Evolutionary conservation across 805 yeast genomes (phyloP).

Genomic region (Zygoascus bituminiphila): DNA sequence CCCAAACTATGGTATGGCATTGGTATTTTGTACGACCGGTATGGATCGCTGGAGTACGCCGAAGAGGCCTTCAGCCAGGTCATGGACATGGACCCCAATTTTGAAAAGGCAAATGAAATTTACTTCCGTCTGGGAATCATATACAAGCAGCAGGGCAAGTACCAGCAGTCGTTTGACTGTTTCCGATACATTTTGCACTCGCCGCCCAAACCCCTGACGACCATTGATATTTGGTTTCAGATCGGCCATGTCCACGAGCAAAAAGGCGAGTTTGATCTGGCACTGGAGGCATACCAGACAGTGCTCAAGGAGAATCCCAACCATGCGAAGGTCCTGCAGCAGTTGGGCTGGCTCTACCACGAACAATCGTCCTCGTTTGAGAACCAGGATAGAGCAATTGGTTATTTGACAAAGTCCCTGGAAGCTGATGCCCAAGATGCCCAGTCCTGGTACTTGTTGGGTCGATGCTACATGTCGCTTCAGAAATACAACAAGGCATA

Average conservation of each 20-base stretch:
- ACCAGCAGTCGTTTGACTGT: constrained; percentile 83
- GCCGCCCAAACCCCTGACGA: constrained; percentile 94
- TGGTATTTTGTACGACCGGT: constrained; percentile 91
- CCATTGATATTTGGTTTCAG: constrained; percentile 98
- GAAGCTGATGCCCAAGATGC: constrained; percentile 89
- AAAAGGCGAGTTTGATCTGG: constrained; percentile 83
- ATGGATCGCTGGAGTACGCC: constrained; percentile 93
- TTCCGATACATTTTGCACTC: constrained; percentile 82
- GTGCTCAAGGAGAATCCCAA: constrained; percentile 83
- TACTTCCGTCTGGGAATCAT: constrained; percentile 94
- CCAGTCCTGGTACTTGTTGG: constrained; percentile 94
- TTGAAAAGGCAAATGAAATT: constrained; percentile 93
- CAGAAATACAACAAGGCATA: constrained; percentile 94
- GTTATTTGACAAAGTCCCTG: constrained; percentile 73
- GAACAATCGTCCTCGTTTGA: constrained; percentile 56
- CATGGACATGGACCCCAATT: constrained; percentile 88
- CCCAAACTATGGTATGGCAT: constrained; percentile 99
- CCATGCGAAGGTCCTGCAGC: constrained; percentile 94
- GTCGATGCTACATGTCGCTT: constrained; percentile 94
- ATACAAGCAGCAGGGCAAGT: constrained; percentile 88
- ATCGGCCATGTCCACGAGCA: constrained; percentile 93
- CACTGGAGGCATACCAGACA: constrained; percentile 91
- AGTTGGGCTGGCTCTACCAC: constrained; percentile 89
- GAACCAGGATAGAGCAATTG: constrained; percentile 76
- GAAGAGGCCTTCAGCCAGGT: constrained; percentile 98